Conservation (phyloP, 139 green algal genomes). For the Coelastrella sp. region DNA sequence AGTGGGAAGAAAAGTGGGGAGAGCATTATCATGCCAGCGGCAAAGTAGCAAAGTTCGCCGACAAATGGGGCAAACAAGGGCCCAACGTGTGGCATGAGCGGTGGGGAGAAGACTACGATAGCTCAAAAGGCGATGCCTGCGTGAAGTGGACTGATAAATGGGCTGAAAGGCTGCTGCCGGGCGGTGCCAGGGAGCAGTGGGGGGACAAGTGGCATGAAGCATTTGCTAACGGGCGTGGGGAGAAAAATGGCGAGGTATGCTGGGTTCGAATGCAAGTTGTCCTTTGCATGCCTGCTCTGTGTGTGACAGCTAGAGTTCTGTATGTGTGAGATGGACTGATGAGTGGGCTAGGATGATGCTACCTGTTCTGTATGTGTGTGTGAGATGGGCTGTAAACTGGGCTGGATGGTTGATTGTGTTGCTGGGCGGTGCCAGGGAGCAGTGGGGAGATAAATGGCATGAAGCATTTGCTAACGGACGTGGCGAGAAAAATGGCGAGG, state of each 20-base stretch:
- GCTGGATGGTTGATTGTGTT: constrained; percentile 79
- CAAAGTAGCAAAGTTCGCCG: constrained; percentile 79
- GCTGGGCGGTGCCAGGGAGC: constrained; percentile 60
- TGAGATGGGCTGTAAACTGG: constrained; percentile 71
- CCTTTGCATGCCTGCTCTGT: not conserved
- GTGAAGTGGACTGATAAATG: constrained; percentile 70
- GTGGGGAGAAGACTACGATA: constrained; percentile 90
- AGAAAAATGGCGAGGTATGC: constrained; percentile 82
- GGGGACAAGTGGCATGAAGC: constrained; percentile 93
- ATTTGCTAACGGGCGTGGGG: constrained; percentile 81
- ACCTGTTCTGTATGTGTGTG: no score
- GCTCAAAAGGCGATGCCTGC: constrained; percentile 22
- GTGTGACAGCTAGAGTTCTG: not conserved
- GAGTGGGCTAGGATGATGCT: not conserved
- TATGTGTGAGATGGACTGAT: not conserved
- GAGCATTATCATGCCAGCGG: constrained; percentile 79
- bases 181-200: constrained; percentile 77
- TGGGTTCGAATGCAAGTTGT: constrained; percentile 4
- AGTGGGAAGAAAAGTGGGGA: constrained; percentile 95
- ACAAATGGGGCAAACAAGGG: constrained; percentile 89
- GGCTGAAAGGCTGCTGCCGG: constrained; percentile 76
- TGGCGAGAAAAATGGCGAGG: constrained; percentile 81
- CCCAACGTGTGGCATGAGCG: constrained; percentile 90
- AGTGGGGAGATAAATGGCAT: constrained; percentile 95
- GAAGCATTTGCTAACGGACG: constrained; percentile 83